Conservation (phyloP, 1,139 yeast genomes). For the Hyphopichia pseudoburtonii region DNA sequence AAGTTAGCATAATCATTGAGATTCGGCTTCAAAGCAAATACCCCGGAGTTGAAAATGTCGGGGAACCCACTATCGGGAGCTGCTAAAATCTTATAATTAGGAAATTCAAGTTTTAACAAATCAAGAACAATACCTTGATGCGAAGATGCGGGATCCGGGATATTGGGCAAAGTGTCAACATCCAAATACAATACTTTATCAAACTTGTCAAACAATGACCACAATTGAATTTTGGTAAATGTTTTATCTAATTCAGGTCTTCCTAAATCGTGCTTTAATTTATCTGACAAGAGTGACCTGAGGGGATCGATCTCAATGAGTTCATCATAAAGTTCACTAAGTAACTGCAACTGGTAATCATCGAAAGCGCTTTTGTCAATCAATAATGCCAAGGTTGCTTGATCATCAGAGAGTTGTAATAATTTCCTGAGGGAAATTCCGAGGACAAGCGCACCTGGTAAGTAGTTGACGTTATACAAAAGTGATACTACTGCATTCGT, state of each 20-base stretch:
- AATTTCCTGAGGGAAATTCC: constrained; percentile 39
- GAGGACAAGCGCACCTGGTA: constrained; percentile 75
- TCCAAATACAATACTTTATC: constrained; percentile 73
- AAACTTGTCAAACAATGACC: constrained; percentile 58
- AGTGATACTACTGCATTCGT: constrained; percentile 63
- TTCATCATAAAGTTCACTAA: constrained; percentile 29
- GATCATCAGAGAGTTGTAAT: constrained; percentile 8
- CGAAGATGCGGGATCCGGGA: constrained; percentile 21
- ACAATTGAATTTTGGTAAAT: constrained; percentile 69
- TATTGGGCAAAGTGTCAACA: constrained; percentile 73
- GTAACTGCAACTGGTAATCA: constrained; percentile 25
- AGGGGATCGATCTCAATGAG: constrained; percentile 31
- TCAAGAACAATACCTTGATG: constrained; percentile 40
- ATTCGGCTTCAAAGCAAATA: constrained; percentile 68
- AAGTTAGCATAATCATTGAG: constrained; percentile 44
- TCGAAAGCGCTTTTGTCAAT: constrained; percentile 33
- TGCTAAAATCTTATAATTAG: constrained; percentile 53
- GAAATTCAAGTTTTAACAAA: constrained; percentile 31
- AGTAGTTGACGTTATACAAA: constrained; percentile 61
- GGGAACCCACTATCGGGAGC: constrained; percentile 97
- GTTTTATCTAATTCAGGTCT: constrained; percentile 78
- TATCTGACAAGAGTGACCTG: constrained; percentile 24
- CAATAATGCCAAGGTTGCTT: constrained; percentile 28
- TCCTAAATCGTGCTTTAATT: constrained; percentile 40
- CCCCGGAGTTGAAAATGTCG: constrained; percentile 90